Evolutionary conservation across 805 yeast species (phyloP), one percentile per base, ranked within the genome.

Genomic region (Vanderwaltozyma tropicalis): DNA sequence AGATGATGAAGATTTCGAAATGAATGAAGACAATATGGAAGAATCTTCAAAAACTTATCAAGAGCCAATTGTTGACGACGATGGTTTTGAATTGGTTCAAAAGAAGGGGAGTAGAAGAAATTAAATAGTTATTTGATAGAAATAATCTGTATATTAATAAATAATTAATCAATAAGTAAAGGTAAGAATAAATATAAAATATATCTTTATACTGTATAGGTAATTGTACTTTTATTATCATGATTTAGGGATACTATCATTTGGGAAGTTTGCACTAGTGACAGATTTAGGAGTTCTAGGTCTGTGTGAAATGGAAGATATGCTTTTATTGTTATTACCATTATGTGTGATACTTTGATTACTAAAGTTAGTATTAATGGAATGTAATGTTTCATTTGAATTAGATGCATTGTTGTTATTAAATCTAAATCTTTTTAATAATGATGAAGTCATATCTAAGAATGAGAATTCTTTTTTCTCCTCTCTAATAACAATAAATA

Each of bases 61-160:
- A 15, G 59, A 60, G 22, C 94, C 95, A 2, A 55, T 81, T 9
- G 70, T 89, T 8, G 97, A 89, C 55, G 97, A 89, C 25, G 97
- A 89, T 55, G 98, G 97, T 1, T 89, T 89, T 53, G 92, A 87
- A 49, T 61, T 86, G 43, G 96, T 89, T 3, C 86, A 78, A 50
- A 78, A 74, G 53, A 78, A 75, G 52, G 78, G 82, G n/a, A 69
- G 71, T 57, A 70, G 71, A 57, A 61, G 68, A 47, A 37, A 47
- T 34, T 56, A 39, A 43, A 8, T 8, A 24, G 9, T 10, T 24
- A 24, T 11, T 8, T 24, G 13, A 24, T 8, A 8, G 13, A 8
- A 24, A 24, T 24, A 24, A 11, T 24, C 4, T 24, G 13, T 8
- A 11, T 8, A 24, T 11, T 8, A 24, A 5, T 8, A 24, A 8